Evolutionary conservation across 139 green algal species (phyloP), one percentile per base, ranked within the genome.

Genomic region (Chlamydomonas applanata): DNA sequence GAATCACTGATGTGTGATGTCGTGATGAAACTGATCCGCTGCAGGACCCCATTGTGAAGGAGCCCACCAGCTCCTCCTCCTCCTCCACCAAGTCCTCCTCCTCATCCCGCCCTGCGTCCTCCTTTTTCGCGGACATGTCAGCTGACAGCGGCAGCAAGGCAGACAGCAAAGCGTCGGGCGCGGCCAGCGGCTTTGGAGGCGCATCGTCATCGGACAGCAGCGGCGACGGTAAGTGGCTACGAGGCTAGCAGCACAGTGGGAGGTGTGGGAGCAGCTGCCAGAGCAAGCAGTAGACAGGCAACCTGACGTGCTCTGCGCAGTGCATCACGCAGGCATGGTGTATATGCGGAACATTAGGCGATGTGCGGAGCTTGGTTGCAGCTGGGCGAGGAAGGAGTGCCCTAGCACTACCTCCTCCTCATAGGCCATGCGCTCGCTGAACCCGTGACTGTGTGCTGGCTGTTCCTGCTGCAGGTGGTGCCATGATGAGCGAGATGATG

Each of bases 31-130:
- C 40, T 19, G 7, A 7, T 49, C 40, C 11, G 40, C 56, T 20
- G 1, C 79, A 84, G 79, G 79, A 85, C 19, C 74, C 79, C 20
- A 60, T 72, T 24, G 83, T 89, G 14, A 89, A 86, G 80, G 83
- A 89, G 80, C 83, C 84, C 19, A 60, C 69, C 22, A 11, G 33
- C 29, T 64, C 20, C 14, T n/a, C 20, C 22, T 16, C 46, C 29
- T 64, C 20, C 14, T n/a, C 20, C 33, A 40, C 44, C 53, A 69
- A 57, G 32, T 49, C n/a, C n/a, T n/a, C n/a, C n/a, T n/a, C n/a
- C n/a, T n/a, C 40, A 49, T 49, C 40, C 7, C 40, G 40, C 40
- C 40, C 40, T 49, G 40, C 40, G 40, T 49, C 40, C 40, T 60
- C 52, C n/a, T 78, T 77, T 53, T 87, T 87, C 54, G 71, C 76